Percentiles rank a stretch among this genome's conserved stretches.
phyloP scores from a whole-genome alignment of 192 early-diverging fungal species.

The Rhizophagus sp. region DNA sequence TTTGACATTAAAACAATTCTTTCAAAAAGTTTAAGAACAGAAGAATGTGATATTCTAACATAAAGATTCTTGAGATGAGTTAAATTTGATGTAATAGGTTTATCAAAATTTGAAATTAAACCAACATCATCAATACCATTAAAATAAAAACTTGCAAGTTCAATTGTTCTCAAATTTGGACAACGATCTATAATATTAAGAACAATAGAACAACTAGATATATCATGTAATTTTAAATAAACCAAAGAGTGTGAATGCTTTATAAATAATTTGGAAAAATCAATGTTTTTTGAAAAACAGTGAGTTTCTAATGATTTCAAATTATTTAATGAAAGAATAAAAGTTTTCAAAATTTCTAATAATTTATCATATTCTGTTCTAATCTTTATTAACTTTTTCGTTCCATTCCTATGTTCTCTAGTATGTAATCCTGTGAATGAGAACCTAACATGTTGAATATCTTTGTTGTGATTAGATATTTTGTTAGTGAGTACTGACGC shows the following conservation, averaged over 20 bases:
- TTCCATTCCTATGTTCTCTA: too few species aligned
- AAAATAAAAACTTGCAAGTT: neutral
- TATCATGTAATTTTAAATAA: neutral
- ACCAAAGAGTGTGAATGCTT: neutral
- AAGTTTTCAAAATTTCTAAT: neutral
- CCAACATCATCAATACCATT: neutral
- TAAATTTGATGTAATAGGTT: neutral
- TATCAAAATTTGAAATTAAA: neutral
- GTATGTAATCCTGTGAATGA: neutral
- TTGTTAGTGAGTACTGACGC: neutral
- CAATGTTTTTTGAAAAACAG: neutral
- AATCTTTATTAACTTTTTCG: too few species aligned
- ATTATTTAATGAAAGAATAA: neutral
- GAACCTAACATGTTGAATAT: neutral
- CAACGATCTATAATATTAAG: neutral
- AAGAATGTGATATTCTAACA: neutral
- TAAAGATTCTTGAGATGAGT: neutral
- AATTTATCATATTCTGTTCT: neutral
- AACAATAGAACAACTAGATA: neutral
- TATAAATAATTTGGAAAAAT: neutral
- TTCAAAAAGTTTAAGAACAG: neutral
- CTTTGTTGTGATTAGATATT: neutral
- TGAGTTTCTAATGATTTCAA: neutral
- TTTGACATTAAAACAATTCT: neutral
- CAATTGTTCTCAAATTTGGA: neutral